Base-by-base conservation (phyloP, 352 stramenopile genomes). In the Phytophthora fragariaefolia region DNA sequence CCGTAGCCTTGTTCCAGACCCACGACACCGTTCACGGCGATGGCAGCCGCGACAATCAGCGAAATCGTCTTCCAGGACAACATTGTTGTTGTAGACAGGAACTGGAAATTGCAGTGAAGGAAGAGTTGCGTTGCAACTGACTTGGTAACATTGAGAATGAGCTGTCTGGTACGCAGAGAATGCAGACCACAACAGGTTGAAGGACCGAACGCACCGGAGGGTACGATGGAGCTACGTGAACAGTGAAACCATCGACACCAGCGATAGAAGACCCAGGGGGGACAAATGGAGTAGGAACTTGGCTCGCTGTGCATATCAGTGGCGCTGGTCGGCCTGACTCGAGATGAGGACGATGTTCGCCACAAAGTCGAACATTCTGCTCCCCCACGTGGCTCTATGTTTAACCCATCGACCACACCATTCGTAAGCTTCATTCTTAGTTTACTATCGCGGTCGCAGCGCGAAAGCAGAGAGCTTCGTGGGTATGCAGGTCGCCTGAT, bases 121-220 rank as follows among this genome's bases (percentile, higher is more conserved):
- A 15, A 42, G 34, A 18, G 34, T 23, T 22, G 9, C 30, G 28
- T 40, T 59, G 40, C 42, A 26, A 42, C 9, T 47, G 56, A 56
- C 30, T 50, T 50, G 43, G 48, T 34, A 61, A 66, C n/a, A 66
- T 61, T 38, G 24, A 28, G 50, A 71, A 71, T 71, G 63, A 58
- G 49, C 63, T 61, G 47, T 60, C n/a, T 26, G 38, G 12, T 18
- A 34, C 2, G 30, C 49, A 24, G 17, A 18, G 13, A 17, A 10
- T 10, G 46, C 12, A 22, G 23, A n/a, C 9, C 40, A 47, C 4
- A 13, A 47, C n/a, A 47, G 17, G n/a, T 47, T 15, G 36, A 15
- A 26, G 49, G 27, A n/a, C n/a, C n/a, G 32, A 17, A 40, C 7
- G 32, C 7, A 20, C 34, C 18, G 18, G 8, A 15, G 18, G 28